These are phyloP conservation scores for Colletotrichum liriopes DNA, from an alignment of 2,329 filamentous ascomycete genomes.

Conservation along the genomic window DNA sequence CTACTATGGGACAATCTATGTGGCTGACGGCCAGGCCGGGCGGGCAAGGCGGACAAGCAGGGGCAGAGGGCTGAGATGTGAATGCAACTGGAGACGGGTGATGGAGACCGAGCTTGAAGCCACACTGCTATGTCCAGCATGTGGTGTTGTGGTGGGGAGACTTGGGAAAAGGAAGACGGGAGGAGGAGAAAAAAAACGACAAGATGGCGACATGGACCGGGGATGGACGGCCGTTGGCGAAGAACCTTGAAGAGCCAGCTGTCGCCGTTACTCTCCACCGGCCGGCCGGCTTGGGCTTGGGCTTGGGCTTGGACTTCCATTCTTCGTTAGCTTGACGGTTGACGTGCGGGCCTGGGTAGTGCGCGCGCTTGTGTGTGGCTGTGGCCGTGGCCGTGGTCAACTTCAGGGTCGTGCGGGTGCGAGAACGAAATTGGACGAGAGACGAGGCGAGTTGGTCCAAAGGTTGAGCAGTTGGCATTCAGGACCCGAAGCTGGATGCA, in stretches of 20 bases:
- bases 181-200: constrained; percentile 1
- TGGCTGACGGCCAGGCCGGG: constrained; percentile 35
- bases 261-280: constrained; percentile 16
- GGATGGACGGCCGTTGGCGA: constrained; percentile 21
- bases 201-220: constrained; percentile 32
- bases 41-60: constrained; percentile 30
- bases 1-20: not conserved
- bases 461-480: not conserved
- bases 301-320: not conserved
- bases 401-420: not conserved
- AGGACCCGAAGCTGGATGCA: not conserved
- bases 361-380: constrained; percentile 1
- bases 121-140: not conserved
- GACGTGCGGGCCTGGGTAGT: not conserved
- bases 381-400: constrained; percentile 15
- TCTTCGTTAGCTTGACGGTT: not conserved
- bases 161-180: not conserved
- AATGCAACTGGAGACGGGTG: constrained; percentile 9
- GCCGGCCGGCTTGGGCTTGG: constrained; percentile 3
- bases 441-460: not conserved
- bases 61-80: constrained; percentile 22
- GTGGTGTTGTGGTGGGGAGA: not conserved
- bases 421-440: constrained; percentile 8
- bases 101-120: constrained; percentile 15
- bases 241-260: constrained; percentile 20